Percentiles rank a stretch among this genome's conserved stretches.
These are phyloP conservation scores for Nowakowskiella sp. DNA, from an alignment of 192 early-diverging fungal genomes.

Conservation along the genomic window DNA sequence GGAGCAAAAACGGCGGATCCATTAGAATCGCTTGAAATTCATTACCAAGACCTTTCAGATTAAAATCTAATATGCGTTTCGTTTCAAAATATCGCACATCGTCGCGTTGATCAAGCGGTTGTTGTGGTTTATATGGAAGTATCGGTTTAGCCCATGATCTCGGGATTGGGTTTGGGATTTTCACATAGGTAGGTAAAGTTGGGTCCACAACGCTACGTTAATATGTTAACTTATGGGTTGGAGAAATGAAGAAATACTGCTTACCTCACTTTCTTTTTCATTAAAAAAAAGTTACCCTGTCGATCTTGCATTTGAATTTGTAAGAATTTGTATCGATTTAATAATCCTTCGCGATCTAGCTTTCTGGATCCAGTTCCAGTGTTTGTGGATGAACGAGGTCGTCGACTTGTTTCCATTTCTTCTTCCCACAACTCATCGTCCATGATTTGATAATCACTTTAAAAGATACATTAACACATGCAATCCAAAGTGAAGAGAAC, in stretches of 20 bases:
- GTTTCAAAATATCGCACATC: constrained; percentile 3
- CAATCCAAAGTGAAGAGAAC: background rate
- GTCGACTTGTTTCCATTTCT: constrained; percentile 35
- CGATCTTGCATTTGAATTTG: constrained; percentile 79
- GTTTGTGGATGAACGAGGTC: background rate
- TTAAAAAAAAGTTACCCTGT: constrained; percentile 74
- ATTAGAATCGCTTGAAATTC: constrained; percentile 80
- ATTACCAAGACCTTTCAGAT: constrained; percentile 45
- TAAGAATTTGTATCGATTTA: constrained; percentile 79
- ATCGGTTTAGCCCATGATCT: constrained; percentile 82
- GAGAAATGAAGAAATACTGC: constrained; percentile 10
- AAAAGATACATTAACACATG: background rate
- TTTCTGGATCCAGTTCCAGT: constrained; percentile 10
- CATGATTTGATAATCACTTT: constrained; percentile 67
- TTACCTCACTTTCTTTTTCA: constrained; percentile 73
- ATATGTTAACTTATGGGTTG: background rate
- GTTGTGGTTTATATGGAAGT: constrained; percentile 27
- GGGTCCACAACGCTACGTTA: constrained; percentile 62
- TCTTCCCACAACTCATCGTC: constrained; percentile 82
- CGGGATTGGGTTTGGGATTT: constrained; percentile 78
- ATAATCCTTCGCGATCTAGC: constrained; percentile 58
- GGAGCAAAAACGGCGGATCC: constrained; percentile 78
- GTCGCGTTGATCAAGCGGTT: constrained; percentile 12
- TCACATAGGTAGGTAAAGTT: constrained; percentile 77
- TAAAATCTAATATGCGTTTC: constrained; percentile 14